Base-by-base conservation (phyloP, 2,329 filamentous ascomycete species). In the Nannizziopsis arthrosporioides region DNA sequence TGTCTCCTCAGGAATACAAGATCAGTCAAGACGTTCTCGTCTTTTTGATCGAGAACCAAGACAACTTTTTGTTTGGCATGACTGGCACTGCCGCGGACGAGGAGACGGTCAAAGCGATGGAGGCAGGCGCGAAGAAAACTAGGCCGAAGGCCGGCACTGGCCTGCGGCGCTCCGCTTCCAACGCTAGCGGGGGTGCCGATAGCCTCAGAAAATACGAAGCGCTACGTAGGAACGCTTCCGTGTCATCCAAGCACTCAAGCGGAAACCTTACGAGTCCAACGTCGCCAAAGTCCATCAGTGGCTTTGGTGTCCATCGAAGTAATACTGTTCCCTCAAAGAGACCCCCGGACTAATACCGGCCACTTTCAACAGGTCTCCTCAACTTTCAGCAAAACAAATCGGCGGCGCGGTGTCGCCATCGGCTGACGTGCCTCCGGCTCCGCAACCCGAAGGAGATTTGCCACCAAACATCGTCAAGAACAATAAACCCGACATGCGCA, bases 51-150 rank as follows among this genome's bases (percentile, higher is more conserved):
- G 89, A 96, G 62, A 94, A 98, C 59, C 92, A 98, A 64, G 92
- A 98, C 61, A 86, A 94, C 66, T 98, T 98, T 73, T 72, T 98
- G 55, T 93, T 98, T 55, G 92, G 92, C 48, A 98, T 98, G 92
- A 86, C 88, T 62, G 92, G 92, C 39, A 95, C 89, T n/a, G 89
- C 81, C n/a, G 85, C 89, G n/a, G 89, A 95, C 61, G 86, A 93
- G 61, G 81, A 79, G 52, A 81, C 78, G 6, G 73, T 80, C 43
- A 76, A 78, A 58, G 78, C 81, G 52, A 73, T 81, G 34, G 81
- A 89, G 60, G 85, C 84, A 49, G 83, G 83, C 2, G 48, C 45
- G 39, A 47, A 51, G 19, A 36, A 22, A 76, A 78, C 3, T 70
- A 73, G 55, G 71, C 64, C 38, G 68, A 71, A 44, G 65, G 66